phyloP scores from a whole-genome alignment of 305 asterid species.

The Rubia tinctorum region DNA sequence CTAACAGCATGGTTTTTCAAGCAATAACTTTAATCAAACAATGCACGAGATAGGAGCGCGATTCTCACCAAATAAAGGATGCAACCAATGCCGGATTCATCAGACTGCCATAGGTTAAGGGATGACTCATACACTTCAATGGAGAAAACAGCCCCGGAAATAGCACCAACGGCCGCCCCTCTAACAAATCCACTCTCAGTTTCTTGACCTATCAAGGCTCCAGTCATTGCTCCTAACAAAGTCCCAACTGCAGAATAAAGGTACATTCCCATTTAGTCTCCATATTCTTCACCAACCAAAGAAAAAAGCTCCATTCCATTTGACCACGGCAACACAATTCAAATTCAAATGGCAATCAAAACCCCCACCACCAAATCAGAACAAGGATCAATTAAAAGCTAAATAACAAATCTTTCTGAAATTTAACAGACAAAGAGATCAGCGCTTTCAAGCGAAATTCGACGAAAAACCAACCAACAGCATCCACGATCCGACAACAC shows the following conservation, averaged over 20 bases:
- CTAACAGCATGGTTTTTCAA: not conserved
- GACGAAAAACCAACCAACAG: not conserved
- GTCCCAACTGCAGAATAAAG: constrained; percentile 73
- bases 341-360: no score
- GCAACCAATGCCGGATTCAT: constrained; percentile 92
- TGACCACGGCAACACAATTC: not conserved
- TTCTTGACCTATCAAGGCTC: constrained; percentile 97
- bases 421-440: constrained; percentile 18
- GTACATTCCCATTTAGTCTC: constrained; percentile 16
- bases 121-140: constrained; percentile 96
- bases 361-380: not conserved
- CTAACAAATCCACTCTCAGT: constrained; percentile 96
- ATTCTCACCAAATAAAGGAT: constrained; percentile 84
- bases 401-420: not conserved
- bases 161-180: constrained; percentile 99
- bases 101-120: constrained; percentile 77
- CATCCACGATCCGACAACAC: not conserved
- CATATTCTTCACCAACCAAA: constrained; percentile 3
- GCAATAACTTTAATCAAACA: not conserved
- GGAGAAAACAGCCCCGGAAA: constrained; percentile 99
- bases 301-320: constrained; percentile 1
- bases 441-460: not conserved
- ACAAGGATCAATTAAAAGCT: not conserved
- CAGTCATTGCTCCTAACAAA: constrained; percentile 92
- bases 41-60: not conserved